These are phyloP conservation scores for Blastocladiella britannica DNA, from an alignment of 192 early-diverging fungal species.

Conservation along the genomic window DNA sequence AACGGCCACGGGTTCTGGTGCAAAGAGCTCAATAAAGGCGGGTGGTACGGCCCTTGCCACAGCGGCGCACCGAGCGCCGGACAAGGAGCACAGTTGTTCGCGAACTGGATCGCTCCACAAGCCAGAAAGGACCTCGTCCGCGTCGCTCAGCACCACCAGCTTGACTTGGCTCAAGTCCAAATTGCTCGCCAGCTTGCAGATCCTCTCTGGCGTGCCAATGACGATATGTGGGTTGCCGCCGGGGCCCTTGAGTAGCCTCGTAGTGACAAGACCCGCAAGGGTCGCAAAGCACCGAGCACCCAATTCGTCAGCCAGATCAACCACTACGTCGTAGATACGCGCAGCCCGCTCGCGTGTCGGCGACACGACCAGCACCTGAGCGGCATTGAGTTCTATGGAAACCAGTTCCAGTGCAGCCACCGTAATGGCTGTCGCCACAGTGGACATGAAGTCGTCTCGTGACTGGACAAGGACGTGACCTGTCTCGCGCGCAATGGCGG, in stretches of 20 bases:
- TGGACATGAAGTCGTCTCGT: too few relatives aligned
- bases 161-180: neutral
- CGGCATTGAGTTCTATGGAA: too few relatives aligned
- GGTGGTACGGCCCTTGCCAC: slow-evolving; percentile 18
- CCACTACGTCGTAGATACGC: slow-evolving; percentile 33
- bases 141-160: slow-evolving; percentile 2
- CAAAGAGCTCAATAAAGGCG: slow-evolving; percentile 20
- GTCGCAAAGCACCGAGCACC: slow-evolving; percentile 19
- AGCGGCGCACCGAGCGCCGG: slow-evolving; percentile 27
- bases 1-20: too few relatives aligned
- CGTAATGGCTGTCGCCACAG: too few relatives aligned
- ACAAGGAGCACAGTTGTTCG: slow-evolving; percentile 27
- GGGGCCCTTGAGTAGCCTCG: neutral
- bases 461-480: too few relatives aligned
- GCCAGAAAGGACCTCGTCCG: slow-evolving; percentile 1
- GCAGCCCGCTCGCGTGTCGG: slow-evolving; percentile 41
- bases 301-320: neutral
- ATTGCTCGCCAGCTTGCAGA: slow-evolving; percentile 2
- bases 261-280: slow-evolving; percentile 12
- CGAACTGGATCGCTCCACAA: slow-evolving; percentile 14
- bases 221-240: slow-evolving; percentile 4
- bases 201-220: slow-evolving; percentile 4
- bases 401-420: too few relatives aligned
- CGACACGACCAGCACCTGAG: slow-evolving; percentile 27
- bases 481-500: too few relatives aligned